Percentiles rank a stretch among this genome's conserved stretches.
These are phyloP conservation scores for Cystoderma amianthinum DNA, from an alignment of 768 basidiomycete genomes.

Conservation along the genomic window DNA sequence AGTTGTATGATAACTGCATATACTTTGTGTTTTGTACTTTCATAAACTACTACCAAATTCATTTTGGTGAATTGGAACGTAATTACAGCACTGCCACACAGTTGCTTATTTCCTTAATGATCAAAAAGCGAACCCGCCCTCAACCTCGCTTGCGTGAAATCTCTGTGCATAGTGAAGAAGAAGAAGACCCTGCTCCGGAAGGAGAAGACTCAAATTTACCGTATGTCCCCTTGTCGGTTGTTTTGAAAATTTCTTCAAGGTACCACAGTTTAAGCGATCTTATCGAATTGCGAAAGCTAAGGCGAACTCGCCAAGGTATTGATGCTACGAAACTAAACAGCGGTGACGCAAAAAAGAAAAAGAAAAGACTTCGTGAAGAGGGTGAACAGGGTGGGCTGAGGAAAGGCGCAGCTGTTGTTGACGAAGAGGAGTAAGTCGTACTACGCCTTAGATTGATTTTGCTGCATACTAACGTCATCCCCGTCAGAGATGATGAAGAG, in stretches of 20 bases:
- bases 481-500: slow-evolving; percentile 50
- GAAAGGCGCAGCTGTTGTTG: slow-evolving; percentile 35
- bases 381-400: slow-evolving; percentile 47
- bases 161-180: slow-evolving; percentile 33
- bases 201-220: slow-evolving; percentile 39
- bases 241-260: not conserved
- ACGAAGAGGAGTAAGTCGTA: slow-evolving; percentile 55
- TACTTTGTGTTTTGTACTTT: not conserved
- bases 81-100: not conserved
- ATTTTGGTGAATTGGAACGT: not conserved
- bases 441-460: too few species aligned
- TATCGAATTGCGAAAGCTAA: slow-evolving; percentile 74
- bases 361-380: slow-evolving; percentile 42
- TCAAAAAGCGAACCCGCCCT: slow-evolving; percentile 72
- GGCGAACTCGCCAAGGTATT: slow-evolving; percentile 73
- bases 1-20: slow-evolving; percentile 1
- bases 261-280: slow-evolving; percentile 66
- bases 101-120: slow-evolving; percentile 33
- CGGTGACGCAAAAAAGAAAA: slow-evolving; percentile 74
- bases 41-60: not conserved
- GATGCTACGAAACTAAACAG: slow-evolving; percentile 79
- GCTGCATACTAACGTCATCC: slow-evolving; percentile 1
- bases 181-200: slow-evolving; percentile 20
- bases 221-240: slow-evolving; percentile 28
- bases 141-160: slow-evolving; percentile 48